phyloP scores from a whole-genome alignment of 2,329 filamentous ascomycete genomes.

The Calonectria hongkongensis region DNA sequence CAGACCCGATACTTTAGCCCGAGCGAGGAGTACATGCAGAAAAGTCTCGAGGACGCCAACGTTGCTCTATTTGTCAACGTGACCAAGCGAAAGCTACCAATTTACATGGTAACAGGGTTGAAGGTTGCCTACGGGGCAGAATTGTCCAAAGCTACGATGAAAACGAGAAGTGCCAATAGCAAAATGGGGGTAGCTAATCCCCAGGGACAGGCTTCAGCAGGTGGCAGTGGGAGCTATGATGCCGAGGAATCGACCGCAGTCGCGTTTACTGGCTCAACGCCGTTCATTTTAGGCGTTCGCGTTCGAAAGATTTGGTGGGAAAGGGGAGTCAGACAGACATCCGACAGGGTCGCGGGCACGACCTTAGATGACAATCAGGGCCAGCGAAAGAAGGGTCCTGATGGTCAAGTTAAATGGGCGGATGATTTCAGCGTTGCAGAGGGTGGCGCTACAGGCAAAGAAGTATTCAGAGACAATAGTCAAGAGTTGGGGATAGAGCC shows the following conservation, averaged over 20 bases:
- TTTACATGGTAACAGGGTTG: background rate
- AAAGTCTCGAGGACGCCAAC: background rate
- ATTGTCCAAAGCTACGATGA: background rate
- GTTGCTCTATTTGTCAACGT: background rate
- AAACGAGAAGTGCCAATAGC: background rate
- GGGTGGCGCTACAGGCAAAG: too few relatives aligned
- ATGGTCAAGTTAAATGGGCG: too few relatives aligned
- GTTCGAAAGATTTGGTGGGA: constrained; percentile 6
- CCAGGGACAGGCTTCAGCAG: background rate
- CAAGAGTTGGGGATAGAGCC: too few relatives aligned
- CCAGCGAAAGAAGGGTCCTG: too few relatives aligned
- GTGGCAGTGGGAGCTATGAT: background rate
- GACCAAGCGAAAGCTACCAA: background rate
- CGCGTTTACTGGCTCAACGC: background rate
- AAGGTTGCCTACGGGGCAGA: background rate
- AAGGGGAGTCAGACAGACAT: background rate
- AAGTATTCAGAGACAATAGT: too few relatives aligned
- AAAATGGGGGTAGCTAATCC: background rate
- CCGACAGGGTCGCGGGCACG: background rate
- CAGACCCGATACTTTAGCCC: background rate
- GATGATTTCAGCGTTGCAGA: too few relatives aligned
- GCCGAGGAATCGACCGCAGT: background rate
- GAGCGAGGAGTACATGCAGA: background rate
- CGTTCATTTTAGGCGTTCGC: background rate
- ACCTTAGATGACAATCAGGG: background rate